Evolutionary conservation across 192 early-diverging fungal genomes (phyloP).

Genomic region (Diversispora eburnea): DNA sequence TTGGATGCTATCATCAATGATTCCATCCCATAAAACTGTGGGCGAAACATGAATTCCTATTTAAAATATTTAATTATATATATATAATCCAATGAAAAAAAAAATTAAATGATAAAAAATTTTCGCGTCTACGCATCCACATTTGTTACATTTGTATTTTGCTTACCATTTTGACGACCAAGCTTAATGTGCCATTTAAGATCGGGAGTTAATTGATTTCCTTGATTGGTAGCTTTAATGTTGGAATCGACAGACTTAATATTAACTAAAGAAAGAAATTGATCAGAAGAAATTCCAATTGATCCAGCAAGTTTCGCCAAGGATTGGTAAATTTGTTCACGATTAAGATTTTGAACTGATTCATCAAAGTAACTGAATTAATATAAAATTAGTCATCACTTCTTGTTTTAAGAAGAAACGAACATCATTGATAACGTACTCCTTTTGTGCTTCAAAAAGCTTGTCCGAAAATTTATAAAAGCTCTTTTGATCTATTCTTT

Average conservation of each 20-base stretch:
- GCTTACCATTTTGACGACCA: slow-evolving; percentile 56
- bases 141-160: too few species aligned
- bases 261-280: slow-evolving; percentile 43
- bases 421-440: slow-evolving; percentile 35
- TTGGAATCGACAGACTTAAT: slow-evolving; percentile 41
- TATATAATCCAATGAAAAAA: too few species aligned
- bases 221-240: slow-evolving; percentile 48
- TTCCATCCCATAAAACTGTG: slow-evolving; percentile 67
- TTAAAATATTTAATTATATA: too few species aligned
- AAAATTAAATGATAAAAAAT: too few species aligned
- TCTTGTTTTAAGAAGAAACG: not conserved
- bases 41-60: slow-evolving; percentile 67
- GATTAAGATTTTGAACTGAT: slow-evolving; percentile 51
- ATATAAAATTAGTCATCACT: not conserved
- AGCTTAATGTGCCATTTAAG: slow-evolving; percentile 67
- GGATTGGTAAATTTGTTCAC: slow-evolving; percentile 49
- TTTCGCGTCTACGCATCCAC: too few species aligned
- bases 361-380: slow-evolving; percentile 59
- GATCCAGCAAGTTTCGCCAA: slow-evolving; percentile 47
- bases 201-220: slow-evolving; percentile 66
- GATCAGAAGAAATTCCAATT: slow-evolving; percentile 47
- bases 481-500: slow-evolving; percentile 47
- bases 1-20: slow-evolving; percentile 60
- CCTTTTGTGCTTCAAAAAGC: slow-evolving; percentile 59
- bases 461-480: slow-evolving; percentile 53